Evolutionary conservation across 2,329 filamentous ascomycete genomes (phyloP).

Genomic region (Colletotrichum lupini): DNA sequence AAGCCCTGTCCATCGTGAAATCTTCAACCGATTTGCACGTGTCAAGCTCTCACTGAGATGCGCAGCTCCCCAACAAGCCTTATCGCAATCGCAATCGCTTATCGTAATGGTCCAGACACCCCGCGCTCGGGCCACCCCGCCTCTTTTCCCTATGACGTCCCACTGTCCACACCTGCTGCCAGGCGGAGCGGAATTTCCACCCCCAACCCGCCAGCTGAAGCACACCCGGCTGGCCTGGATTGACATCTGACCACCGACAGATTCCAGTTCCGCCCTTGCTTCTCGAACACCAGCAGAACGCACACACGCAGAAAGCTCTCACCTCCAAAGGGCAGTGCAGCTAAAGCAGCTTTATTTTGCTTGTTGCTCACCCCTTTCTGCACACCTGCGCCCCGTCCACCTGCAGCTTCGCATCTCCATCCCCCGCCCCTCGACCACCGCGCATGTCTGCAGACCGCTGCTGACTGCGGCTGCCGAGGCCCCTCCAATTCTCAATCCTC

Average conservation of each 20-base stretch:
- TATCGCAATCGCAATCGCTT: slow-evolving; percentile 24
- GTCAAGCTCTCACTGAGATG: neutral
- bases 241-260: slow-evolving; percentile 32
- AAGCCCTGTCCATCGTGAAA: neutral
- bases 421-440: slow-evolving; percentile 1
- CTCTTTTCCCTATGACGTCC: slow-evolving; percentile 31
- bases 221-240: slow-evolving; percentile 9
- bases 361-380: neutral
- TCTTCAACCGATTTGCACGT: slow-evolving; percentile 8
- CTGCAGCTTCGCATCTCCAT: neutral
- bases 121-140: slow-evolving; percentile 13
- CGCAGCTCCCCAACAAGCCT: slow-evolving; percentile 16
- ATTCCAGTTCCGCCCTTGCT: slow-evolving; percentile 26
- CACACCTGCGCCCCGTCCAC: neutral
- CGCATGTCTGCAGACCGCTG: slow-evolving; percentile 28
- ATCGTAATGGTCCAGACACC: neutral
- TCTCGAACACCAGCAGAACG: slow-evolving; percentile 11
- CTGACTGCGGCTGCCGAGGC: slow-evolving; percentile 31
- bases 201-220: slow-evolving; percentile 17
- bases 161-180: slow-evolving; percentile 26
- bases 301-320: neutral
- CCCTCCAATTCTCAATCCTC: slow-evolving; percentile 13
- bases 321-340: slow-evolving; percentile 17
- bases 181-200: slow-evolving; percentile 30
- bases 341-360: slow-evolving; percentile 1